Percentiles rank a stretch among this genome's conserved stretches.
phyloP scores from a whole-genome alignment of 306 rosid genomes.

The Herpetospermum pedunculosum region DNA sequence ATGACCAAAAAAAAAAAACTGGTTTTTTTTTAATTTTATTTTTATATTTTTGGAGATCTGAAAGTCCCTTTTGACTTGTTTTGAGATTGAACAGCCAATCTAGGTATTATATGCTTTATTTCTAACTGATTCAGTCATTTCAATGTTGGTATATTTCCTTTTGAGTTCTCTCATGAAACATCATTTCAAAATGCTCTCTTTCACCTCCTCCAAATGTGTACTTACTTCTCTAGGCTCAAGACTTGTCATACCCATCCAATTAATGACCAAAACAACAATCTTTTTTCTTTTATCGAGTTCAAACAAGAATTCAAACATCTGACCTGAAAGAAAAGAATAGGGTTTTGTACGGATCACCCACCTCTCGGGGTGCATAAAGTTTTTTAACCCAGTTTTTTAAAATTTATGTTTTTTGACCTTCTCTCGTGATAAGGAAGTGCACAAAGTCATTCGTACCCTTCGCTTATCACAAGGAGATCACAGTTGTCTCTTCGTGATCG shows the following conservation, averaged over 20 bases:
- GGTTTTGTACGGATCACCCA: too few relatives aligned
- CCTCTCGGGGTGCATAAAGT: too few relatives aligned
- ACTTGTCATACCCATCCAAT: background rate
- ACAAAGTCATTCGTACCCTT: too few relatives aligned
- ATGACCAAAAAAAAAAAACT: background rate
- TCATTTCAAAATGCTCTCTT: constrained; percentile 9
- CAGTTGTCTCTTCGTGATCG: too few relatives aligned
- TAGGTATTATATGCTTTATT: constrained; percentile 38
- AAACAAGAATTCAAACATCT: too few relatives aligned
- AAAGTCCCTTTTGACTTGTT: background rate
- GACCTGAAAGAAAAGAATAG: too few relatives aligned
- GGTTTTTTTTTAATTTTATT: background rate
- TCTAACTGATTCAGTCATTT: constrained; percentile 31
- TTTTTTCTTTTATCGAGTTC: background rate
- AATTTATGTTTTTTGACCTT: too few relatives aligned
- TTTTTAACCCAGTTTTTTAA: too few relatives aligned
- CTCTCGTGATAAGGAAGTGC: too few relatives aligned
- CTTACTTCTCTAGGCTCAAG: background rate
- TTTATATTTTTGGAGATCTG: background rate
- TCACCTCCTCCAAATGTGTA: background rate
- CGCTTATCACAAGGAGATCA: too few relatives aligned
- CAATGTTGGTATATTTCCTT: constrained; percentile 18
- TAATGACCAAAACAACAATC: background rate
- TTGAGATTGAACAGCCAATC: constrained; percentile 32
- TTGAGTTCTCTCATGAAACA: constrained; percentile 18